A percentile compares a stretch with the other conserved stretches of the same genome.
These are phyloP conservation scores for Begonia loranthoides DNA, from an alignment of 306 rosid species.

Conservation along the genomic window DNA sequence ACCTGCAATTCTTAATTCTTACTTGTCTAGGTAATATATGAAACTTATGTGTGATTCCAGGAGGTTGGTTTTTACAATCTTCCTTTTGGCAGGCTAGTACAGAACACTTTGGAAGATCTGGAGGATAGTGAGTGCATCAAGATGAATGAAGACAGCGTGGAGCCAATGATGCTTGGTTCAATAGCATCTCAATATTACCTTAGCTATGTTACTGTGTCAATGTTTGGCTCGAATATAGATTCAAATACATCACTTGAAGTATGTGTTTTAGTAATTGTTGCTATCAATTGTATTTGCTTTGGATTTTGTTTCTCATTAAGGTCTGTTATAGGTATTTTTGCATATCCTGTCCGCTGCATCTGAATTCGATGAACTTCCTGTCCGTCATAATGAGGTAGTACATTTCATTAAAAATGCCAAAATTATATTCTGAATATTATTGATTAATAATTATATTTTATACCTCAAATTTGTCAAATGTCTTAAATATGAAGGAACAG, in stretches of 20 bases:
- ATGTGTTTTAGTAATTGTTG: conserved; percentile 6
- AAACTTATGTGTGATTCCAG: conserved; percentile 9
- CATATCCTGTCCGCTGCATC: conserved; percentile 84
- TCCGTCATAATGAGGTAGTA: conserved; percentile 87
- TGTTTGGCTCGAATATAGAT: conserved; percentile 89
- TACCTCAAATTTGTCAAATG: too few relatives aligned
- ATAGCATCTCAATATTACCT: conserved; percentile 95
- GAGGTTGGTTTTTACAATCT: conserved; percentile 3
- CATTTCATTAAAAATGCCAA: too few relatives aligned
- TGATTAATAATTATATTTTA: neutral
- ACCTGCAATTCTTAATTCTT: conserved; percentile 59
- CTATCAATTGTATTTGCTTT: neutral
- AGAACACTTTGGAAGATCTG: conserved; percentile 81
- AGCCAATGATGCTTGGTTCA: conserved; percentile 77
- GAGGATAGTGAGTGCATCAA: conserved; percentile 95
- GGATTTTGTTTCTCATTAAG: conserved; percentile 4
- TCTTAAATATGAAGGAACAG: too few relatives aligned
- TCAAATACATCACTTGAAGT: conserved; percentile 91
- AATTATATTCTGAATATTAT: conserved; percentile 8
- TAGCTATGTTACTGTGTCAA: conserved; percentile 80
- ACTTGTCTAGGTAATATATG: conserved; percentile 60
- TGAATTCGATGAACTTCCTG: conserved; percentile 90
- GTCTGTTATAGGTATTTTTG: conserved; percentile 56
- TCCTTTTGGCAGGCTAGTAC: conserved; percentile 48
- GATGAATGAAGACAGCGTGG: conserved; percentile 60